phyloP scores from a whole-genome alignment of 768 basidiomycete genomes.

The Amanita muscaria region DNA sequence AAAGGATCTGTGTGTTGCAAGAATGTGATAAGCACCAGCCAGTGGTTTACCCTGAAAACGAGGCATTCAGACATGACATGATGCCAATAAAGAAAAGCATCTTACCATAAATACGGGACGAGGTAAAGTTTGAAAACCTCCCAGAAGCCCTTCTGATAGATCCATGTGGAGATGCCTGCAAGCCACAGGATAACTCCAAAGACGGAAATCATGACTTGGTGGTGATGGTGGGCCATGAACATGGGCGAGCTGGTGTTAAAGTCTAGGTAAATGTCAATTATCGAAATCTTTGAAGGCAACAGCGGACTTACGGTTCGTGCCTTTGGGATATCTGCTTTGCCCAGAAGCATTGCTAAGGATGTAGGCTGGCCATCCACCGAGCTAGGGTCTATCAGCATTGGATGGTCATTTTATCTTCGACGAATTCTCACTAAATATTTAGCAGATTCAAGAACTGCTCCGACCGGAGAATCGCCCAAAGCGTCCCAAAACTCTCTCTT shows the following conservation, averaged over 20 bases:
- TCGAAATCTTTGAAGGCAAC: background rate
- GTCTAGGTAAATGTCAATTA: slow-evolving; percentile 29
- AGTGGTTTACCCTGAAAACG: slow-evolving; percentile 68
- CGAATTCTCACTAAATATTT: slow-evolving; percentile 47
- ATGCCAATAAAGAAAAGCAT: background rate
- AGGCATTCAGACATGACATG: background rate
- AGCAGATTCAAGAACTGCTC: slow-evolving; percentile 42
- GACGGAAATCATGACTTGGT: slow-evolving; percentile 75
- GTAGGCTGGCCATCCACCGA: slow-evolving; percentile 84
- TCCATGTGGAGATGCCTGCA: slow-evolving; percentile 43
- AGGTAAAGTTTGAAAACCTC: slow-evolving; percentile 75
- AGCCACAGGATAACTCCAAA: slow-evolving; percentile 75
- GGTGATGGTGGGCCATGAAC: slow-evolving; percentile 75
- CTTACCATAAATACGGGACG: slow-evolving; percentile 78
- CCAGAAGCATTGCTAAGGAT: slow-evolving; percentile 78
- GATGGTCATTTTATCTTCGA: background rate
- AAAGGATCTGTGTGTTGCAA: slow-evolving; percentile 96
- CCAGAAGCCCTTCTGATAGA: slow-evolving; percentile 54
- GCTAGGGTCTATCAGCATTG: slow-evolving; percentile 24
- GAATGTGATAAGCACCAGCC: slow-evolving; percentile 95
- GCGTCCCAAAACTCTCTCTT: slow-evolving; percentile 76
- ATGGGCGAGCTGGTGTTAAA: slow-evolving; percentile 72
- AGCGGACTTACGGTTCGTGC: slow-evolving; percentile 61
- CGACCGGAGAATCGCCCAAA: slow-evolving; percentile 84
- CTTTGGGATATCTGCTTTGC: slow-evolving; percentile 68